Evolutionary conservation across 495 filamentous ascomycete genomes (phyloP).

Genomic region (Penicillium tannophilum): DNA sequence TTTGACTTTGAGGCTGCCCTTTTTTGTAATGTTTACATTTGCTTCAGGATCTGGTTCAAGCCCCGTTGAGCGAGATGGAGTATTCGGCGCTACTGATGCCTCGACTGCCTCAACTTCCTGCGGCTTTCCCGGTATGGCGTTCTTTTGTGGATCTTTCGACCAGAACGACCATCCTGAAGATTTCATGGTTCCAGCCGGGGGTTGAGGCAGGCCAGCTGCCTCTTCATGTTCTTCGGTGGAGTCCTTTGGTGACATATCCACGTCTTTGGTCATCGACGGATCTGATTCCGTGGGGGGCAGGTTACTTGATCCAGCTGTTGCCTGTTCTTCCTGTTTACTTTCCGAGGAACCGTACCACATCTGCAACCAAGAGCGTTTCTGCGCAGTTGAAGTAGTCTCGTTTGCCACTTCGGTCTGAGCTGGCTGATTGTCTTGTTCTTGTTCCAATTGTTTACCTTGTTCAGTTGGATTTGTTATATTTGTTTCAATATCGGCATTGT

Average conservation of each 20-base stretch:
- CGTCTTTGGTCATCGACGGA: constrained; percentile 21
- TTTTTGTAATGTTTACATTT: constrained; percentile 49
- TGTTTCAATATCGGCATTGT: constrained; percentile 23
- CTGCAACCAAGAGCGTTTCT: constrained; percentile 50
- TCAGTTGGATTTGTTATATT: constrained; percentile 17
- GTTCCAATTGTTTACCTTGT: constrained; percentile 14
- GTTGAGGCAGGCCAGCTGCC: constrained; percentile 38
- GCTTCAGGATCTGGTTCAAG: constrained; percentile 27
- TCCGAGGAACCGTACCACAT: constrained; percentile 47
- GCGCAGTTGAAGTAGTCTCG: constrained; percentile 23
- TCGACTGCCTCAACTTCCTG: constrained; percentile 60
- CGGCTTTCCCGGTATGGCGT: constrained; percentile 32
- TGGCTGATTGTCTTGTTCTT: constrained; percentile 16
- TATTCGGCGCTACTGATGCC: constrained; percentile 61
- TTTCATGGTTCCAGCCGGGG: constrained; percentile 40
- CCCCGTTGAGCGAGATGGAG: constrained; percentile 15
- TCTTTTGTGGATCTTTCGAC: constrained; percentile 65
- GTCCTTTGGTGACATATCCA: constrained; percentile 25
- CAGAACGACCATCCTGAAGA: constrained; percentile 86
- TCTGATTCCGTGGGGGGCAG: constrained; percentile 10
- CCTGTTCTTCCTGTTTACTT: constrained; percentile 32
- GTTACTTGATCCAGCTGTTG: constrained; percentile 29
- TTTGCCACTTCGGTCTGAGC: constrained; percentile 18
- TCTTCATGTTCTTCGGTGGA: constrained; percentile 27
- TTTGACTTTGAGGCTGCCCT: constrained; percentile 43